Evolutionary conservation across 306 rosid genomes (phyloP), one percentile per base, ranked within the genome.

Genomic region (Trifolium pratense): DNA sequence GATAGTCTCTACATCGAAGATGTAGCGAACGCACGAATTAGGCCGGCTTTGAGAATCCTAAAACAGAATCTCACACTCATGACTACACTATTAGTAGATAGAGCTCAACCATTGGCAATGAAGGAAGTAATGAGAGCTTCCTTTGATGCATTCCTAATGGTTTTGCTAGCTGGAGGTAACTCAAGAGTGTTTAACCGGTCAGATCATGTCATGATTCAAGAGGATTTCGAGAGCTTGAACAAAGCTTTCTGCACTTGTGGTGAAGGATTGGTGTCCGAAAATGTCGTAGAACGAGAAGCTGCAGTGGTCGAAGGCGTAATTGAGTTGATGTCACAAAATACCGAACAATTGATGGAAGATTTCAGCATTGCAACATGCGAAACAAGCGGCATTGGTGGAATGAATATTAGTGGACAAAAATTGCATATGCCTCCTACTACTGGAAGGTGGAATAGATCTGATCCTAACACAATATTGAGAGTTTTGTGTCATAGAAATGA

Each of bases 341-440:
- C 99, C 3, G 97, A 94, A n/a, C 96, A 90, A 60, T 70, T 94
- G 68, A 40, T 90, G 72, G 99, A 91, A 36, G 99, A 94, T 83
- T 91, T 94, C 65, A 86, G 89, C 86, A 87, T 83, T 61, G 83
- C 81, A 25, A 82, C 93, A 0, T 87, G 97, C 57, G 95, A 94
- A 67, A 79, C 87, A 7, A 88, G 96, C 68, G 97, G 93, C 20
- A 76, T 90, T 3, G 96, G 96, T 74, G 48, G 82, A 11, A 73
- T 85, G 82, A 91, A 86, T 9, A 14, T 0, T 15, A 79, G 80
- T 40, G 92, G 87, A 3, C 85, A 88, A 18, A 89, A 85, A 75
- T 65, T 89, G 14, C 99, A 91, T 13, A 84, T 94, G 96, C 97
- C 99, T 52, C 96, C 99, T 7, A 87, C 97, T 8, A 90, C 97